Base-by-base conservation (phyloP, 345 rosid species). In the Raphanus raphanistrum region DNA sequence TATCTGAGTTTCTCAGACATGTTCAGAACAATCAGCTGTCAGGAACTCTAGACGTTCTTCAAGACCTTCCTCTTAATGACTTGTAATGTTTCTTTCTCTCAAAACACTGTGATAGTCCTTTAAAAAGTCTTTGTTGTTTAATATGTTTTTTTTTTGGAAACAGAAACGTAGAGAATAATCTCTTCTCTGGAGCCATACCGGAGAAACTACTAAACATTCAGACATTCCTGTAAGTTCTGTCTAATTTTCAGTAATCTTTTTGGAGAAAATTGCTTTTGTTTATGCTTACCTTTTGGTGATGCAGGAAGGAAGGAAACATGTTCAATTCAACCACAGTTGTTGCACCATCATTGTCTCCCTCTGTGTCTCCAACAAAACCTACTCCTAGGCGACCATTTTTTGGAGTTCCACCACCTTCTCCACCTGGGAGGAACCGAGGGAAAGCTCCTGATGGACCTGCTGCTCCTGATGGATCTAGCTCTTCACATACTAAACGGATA, bases 131-230 rank as follows among this genome's bases (percentile, higher is more conserved):
- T 31, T 1, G 17, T 35, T 77, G 50, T 26, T 77, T 36, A 57
- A 67, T 58, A 74, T 60, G 6, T n/a, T n/a, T n/a, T 21, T 17
- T 3, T 54, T 38, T 77, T 76, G 61, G 25, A 72, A 72, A 68
- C 90, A 96, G 99, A 91, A 91, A 96, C 76, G 65, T 96, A 77
- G 98, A 91, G 85, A 90, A 96, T 72, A 96, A 96, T 79, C 88
- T 82, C 70, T 96, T 96, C 81, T 32, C 82, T 35, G 99, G 99
- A 73, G 92, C 96, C 31, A 91, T 96, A 82, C 99, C 99, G 33
- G 89, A 84, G 4, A 87, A 88, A 72, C 33, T 96, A 79, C 88
- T 88, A 71, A 81, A 74, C 78, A 88, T 96, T 71, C 94, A 98
- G 41, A 81, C 63, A 33, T 89, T 96, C 83, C 81, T 74, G 98